Evolutionary conservation across 2,329 filamentous ascomycete species (phyloP), one percentile per base, ranked within the genome.

Genomic region (Cyclaneusma minus): DNA sequence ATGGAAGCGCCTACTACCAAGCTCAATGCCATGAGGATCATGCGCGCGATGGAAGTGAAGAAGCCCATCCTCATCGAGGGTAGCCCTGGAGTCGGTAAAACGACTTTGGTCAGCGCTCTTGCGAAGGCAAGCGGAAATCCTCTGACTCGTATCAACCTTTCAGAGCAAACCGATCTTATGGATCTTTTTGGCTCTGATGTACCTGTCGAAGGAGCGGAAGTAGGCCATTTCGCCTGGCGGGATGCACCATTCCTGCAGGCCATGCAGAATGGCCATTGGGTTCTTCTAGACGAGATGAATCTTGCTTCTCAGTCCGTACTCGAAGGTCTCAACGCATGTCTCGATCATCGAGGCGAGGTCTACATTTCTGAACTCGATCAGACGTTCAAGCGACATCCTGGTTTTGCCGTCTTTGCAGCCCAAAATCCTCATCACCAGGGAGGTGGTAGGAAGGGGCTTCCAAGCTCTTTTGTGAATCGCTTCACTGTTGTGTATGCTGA

Each of bases 401-500:
- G 85, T 35, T 98, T 98, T 52, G 73, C 79, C n/a, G 68, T 98
- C 1, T 98, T 98, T 44, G 89, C 91, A 9, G 85, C 89, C 0
- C 89, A 98, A 48, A 98, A 98, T 46, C 89, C 89, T 6, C 89
- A 98, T 51, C 83, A 94, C 42, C 89, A 98, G 52, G 89, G 89
- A 30, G 87, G 89, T 35, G 89, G 89, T 7, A 71, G 89, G 40
- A 98, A 98, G 52, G 89, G 89, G 20, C 58, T 98, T 18, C 89
- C 89, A 2, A 80, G 79, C 30, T 95, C 89, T 1, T 98, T 98
- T 43, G 89, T 98, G 35, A 95, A 98, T 49, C 79, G 91, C 23
- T 98, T 98, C 49, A 89, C 91, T 19, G 87, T 98, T 11, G 91
- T 98, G 0, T 95, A 95, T 52, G 84, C 89, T 31, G 89, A 98